Conservation (phyloP, 345 rosid species). For the Melastoma malabathricum region DNA sequence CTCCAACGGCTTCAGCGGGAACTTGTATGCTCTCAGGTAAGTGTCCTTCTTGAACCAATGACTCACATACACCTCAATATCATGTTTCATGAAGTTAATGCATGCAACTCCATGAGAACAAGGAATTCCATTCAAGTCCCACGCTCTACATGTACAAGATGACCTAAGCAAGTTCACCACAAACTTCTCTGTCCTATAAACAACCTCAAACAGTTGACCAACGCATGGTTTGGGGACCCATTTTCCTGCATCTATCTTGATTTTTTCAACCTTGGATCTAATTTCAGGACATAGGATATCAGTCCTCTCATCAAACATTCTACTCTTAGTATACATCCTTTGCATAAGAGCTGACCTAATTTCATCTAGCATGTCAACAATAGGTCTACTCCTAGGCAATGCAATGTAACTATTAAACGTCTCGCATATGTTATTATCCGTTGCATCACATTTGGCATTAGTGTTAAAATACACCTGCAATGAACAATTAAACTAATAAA, state of each 20-base stretch:
- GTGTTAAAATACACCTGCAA: too few relatives aligned
- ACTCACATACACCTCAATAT: too few relatives aligned
- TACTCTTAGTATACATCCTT: background rate
- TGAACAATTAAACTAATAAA: too few relatives aligned
- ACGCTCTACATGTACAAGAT: background rate
- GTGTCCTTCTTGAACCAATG: too few relatives aligned
- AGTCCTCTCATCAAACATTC: background rate
- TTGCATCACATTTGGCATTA: too few relatives aligned
- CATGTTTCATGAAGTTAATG: background rate
- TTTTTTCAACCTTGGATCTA: background rate
- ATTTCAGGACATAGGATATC: background rate
- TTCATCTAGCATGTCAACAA: too few relatives aligned
- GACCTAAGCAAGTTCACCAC: background rate
- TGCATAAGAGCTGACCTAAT: too few relatives aligned
- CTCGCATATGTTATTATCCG: too few relatives aligned
- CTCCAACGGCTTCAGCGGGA: too few relatives aligned
- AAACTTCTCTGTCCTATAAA: background rate
- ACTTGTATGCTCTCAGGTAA: too few relatives aligned
- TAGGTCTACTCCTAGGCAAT: too few relatives aligned
- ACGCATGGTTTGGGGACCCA: background rate
- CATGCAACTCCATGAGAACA: background rate
- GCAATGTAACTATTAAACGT: too few relatives aligned
- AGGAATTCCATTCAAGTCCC: slow-evolving; percentile 3
- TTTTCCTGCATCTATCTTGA: background rate
- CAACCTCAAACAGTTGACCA: background rate